These are phyloP conservation scores for Cyberlindnera samutprakarnensis DNA, from an alignment of 805 yeast genomes.

Conservation along the genomic window DNA sequence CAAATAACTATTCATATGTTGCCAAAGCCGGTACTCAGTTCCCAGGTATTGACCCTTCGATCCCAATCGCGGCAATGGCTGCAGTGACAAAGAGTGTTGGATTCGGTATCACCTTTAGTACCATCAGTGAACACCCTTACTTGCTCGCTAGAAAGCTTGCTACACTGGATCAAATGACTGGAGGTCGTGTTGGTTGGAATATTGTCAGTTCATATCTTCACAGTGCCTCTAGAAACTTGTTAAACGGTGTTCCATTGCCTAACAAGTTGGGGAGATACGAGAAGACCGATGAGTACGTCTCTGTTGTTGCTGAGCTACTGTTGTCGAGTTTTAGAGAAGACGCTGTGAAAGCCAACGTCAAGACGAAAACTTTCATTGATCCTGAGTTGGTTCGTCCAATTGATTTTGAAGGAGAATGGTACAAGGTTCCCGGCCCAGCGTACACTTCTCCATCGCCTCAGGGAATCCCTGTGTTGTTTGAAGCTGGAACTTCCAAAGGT, in stretches of 20 bases:
- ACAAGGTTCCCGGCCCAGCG: slow-evolving; percentile 33
- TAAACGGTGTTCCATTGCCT: slow-evolving; percentile 27
- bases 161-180: slow-evolving; percentile 33
- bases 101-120: slow-evolving; percentile 33
- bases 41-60: slow-evolving; percentile 34
- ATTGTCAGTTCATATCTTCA: slow-evolving; percentile 33
- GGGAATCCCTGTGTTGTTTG: slow-evolving; percentile 35
- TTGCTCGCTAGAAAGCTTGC: slow-evolving; percentile 31
- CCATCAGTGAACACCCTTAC: slow-evolving; percentile 34
- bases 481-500: slow-evolving; percentile 36
- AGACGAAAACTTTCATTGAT: slow-evolving; percentile 24
- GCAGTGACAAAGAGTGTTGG: slow-evolving; percentile 29
- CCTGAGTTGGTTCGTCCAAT: slow-evolving; percentile 30
- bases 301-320: slow-evolving; percentile 29
- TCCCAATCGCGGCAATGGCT: slow-evolving; percentile 33
- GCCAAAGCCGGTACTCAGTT: slow-evolving; percentile 23
- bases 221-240: slow-evolving; percentile 29
- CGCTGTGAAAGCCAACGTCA: slow-evolving; percentile 14
- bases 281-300: slow-evolving; percentile 31
- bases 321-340: slow-evolving; percentile 32
- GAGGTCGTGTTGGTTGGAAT: slow-evolving; percentile 38
- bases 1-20: slow-evolving; percentile 8
- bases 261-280: slow-evolving; percentile 30
- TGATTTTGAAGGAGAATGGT: slow-evolving; percentile 32
- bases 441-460: slow-evolving; percentile 37